These are phyloP conservation scores for Fusarium pseudoanthophilum DNA, from an alignment of 2,329 filamentous ascomycete species.

Conservation along the genomic window DNA sequence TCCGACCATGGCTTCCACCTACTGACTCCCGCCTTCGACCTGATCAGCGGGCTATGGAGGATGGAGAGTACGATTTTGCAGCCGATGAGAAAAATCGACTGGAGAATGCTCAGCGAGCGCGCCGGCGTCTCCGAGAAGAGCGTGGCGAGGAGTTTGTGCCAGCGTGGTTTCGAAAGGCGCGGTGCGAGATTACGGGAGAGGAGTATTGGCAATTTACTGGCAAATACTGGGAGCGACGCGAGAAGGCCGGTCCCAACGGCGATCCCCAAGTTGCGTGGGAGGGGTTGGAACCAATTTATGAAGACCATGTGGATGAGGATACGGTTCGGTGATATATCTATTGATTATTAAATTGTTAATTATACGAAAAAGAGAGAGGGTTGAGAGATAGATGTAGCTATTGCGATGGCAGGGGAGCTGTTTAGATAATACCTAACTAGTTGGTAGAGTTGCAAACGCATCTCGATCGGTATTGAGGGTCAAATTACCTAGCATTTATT, in stretches of 20 bases:
- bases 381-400: background rate
- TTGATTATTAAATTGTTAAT: background rate
- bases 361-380: background rate
- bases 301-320: slow-evolving; percentile 44
- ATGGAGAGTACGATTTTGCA: slow-evolving; percentile 94
- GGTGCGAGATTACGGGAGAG: slow-evolving; percentile 84
- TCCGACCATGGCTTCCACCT: slow-evolving; percentile 81
- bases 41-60: slow-evolving; percentile 98
- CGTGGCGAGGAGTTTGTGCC: slow-evolving; percentile 84
- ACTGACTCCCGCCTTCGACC: slow-evolving; percentile 94
- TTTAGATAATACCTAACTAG: background rate
- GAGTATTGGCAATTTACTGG: slow-evolving; percentile 90
- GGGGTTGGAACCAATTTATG: slow-evolving; percentile 80
- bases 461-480: background rate
- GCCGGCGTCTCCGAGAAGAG: slow-evolving; percentile 77
- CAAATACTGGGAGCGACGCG: slow-evolving; percentile 84
- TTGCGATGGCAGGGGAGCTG: background rate
- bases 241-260: slow-evolving; percentile 70
- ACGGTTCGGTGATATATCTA: slow-evolving; percentile 15
- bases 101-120: slow-evolving; percentile 88
- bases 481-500: background rate
- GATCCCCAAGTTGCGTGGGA: slow-evolving; percentile 69
- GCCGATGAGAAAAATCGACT: slow-evolving; percentile 94
- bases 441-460: slow-evolving; percentile 2
- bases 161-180: slow-evolving; percentile 82